A percentile compares a stretch with the other conserved stretches of the same genome.
These are phyloP conservation scores for Quambalaria eucalypti DNA, from an alignment of 1,284 basidiomycete genomes.

Conservation along the genomic window DNA sequence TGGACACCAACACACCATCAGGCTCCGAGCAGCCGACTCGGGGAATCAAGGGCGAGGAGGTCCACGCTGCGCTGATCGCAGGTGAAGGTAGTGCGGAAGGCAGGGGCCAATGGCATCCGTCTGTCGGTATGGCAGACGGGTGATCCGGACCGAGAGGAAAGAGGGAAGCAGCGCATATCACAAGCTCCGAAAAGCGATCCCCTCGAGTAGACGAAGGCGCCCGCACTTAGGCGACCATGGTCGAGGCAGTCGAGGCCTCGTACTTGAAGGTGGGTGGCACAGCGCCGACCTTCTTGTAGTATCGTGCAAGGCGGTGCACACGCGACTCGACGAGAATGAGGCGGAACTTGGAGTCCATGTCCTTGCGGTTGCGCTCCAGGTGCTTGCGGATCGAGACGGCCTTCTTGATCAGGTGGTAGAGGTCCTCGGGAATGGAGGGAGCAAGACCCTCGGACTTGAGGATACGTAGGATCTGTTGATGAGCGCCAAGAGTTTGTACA, in stretches of 20 bases:
- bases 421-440: constrained; percentile 96
- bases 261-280: constrained; percentile 85
- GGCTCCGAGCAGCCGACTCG: too few relatives aligned
- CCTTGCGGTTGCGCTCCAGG: constrained; percentile 94
- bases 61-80: too few relatives aligned
- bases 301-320: constrained; percentile 87
- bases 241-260: constrained; percentile 47
- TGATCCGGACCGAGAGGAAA: too few relatives aligned
- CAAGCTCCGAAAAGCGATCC: too few relatives aligned
- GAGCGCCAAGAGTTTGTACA: not conserved
- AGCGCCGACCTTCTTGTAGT: constrained; percentile 98
- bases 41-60: too few relatives aligned
- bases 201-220: not conserved
- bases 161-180: too few relatives aligned
- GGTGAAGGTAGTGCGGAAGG: too few relatives aligned
- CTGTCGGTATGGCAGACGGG: too few relatives aligned
- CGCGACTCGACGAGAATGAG: constrained; percentile 95
- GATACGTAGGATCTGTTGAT: constrained; percentile 72
- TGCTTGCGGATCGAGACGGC: constrained; percentile 98
- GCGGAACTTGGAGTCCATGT: constrained; percentile 65
- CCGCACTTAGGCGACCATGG: constrained; percentile 42
- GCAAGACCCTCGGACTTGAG: constrained; percentile 92
- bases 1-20: too few relatives aligned
- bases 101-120: too few relatives aligned
- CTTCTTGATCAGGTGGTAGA: constrained; percentile 99